Conservation (phyloP, 139 green algal species). For the Chlorella sp. region DNA sequence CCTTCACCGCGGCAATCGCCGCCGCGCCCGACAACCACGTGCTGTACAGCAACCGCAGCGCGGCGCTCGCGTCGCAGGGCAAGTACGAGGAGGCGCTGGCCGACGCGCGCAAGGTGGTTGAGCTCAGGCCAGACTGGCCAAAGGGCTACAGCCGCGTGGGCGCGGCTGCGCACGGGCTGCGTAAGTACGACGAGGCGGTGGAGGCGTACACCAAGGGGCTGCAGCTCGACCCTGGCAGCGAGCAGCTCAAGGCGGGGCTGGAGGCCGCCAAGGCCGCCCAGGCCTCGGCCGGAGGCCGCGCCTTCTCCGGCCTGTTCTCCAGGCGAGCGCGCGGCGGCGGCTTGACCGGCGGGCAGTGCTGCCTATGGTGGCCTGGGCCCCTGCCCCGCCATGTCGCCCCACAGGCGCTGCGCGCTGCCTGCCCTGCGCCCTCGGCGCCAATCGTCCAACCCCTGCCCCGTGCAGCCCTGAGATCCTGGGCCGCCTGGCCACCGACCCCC, state of each 20-base stretch:
- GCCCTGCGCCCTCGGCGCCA: too few relatives aligned
- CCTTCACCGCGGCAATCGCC: slow-evolving; percentile 85
- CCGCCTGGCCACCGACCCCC: slow-evolving; percentile 84
- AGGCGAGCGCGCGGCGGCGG: not conserved
- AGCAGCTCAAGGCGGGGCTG: slow-evolving; percentile 63
- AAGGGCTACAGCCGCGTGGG: slow-evolving; percentile 96
- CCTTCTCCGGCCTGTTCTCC: slow-evolving; percentile 40
- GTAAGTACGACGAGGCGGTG: slow-evolving; percentile 72
- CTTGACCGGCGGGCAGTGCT: too few relatives aligned
- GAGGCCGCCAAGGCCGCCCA: slow-evolving; percentile 54
- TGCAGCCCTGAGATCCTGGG: slow-evolving; percentile 70
- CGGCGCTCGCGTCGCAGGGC: slow-evolving; percentile 80
- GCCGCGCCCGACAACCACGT: slow-evolving; percentile 91
- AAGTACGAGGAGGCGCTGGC: slow-evolving; percentile 80
- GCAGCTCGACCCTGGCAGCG: slow-evolving; percentile 77
- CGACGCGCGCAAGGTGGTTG: slow-evolving; percentile 84
- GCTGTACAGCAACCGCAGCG: slow-evolving; percentile 94
- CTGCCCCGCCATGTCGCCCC: not conserved
- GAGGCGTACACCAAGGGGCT: slow-evolving; percentile 84
- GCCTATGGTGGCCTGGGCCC: not conserved
- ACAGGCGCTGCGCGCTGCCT: slow-evolving; percentile 2
- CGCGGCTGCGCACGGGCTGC: slow-evolving; percentile 77
- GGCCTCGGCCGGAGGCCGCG: slow-evolving; percentile 2
- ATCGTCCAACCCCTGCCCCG: too few relatives aligned
- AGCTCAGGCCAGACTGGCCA: slow-evolving; percentile 88